Base-by-base conservation (phyloP, 2,329 filamentous ascomycete species). In the Ophiostoma tasmaniense region DNA sequence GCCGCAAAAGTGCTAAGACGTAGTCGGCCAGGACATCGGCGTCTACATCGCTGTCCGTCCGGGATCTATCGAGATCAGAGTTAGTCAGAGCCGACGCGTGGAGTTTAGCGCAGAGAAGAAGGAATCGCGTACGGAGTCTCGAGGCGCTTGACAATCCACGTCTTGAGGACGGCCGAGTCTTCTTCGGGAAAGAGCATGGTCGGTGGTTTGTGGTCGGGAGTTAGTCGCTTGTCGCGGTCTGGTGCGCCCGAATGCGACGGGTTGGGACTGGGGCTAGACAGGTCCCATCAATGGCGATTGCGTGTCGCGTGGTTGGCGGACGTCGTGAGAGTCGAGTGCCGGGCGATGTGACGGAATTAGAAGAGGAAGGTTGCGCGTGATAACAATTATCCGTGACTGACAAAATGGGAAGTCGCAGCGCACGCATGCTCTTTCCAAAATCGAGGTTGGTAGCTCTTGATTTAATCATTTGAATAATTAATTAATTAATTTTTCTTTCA, bases 11-110 rank as follows among this genome's bases (percentile, higher is more conserved):
- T 7, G 90, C 91, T 71, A 93, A 83, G n/a, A 94, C 89, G 76
- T 93, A 95, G 74, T 95, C 91, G 64, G 90, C 91, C 2, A 95
- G 87, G 5, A 94, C 90, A 75, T 93, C 91, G 39, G 89, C 86
- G 76, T 95, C 91, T 65, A 94, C 90, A 75, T 93, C 91, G 55
- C 88, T 86, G 76, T 94, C 91, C 66, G 90, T 90, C 75, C 93
- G 90, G 35, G 90, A 91, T 67, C 90, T 92, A 61, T 30, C 11
- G 11, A 11, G 33, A 33, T 33, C 33, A 33, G 33, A 33, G 33
- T 64, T 13, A 64, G 61, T 37, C n/a, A 35, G 55, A 20, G 13
- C 10, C 8, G 17, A 37, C 33, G 61, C 30, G 61, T 37, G 22
- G 17, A 14, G 50, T 55, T 22, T 25, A 10, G 33, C 33, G 61